Percentiles rank a stretch among this genome's conserved stretches.
phyloP scores from a whole-genome alignment of 106 monocot genomes.

The Vanilla planifolia region DNA sequence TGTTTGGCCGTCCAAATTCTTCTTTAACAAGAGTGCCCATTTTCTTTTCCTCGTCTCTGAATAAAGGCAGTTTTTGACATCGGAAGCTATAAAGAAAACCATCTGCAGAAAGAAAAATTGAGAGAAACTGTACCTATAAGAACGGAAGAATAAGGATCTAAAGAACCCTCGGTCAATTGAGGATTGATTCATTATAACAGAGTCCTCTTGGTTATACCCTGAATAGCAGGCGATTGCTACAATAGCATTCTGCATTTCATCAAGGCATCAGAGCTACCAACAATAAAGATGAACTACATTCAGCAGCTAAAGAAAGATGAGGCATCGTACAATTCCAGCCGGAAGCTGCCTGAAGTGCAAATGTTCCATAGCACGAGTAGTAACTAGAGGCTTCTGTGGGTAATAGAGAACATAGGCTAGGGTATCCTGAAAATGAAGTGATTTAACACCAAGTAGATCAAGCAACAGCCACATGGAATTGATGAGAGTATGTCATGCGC shows the following conservation, averaged over 20 bases:
- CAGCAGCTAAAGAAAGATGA: not conserved
- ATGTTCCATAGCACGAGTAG: conserved; percentile 99
- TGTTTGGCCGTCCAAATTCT: conserved; percentile 92
- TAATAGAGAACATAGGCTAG: conserved; percentile 99
- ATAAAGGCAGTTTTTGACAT: not conserved
- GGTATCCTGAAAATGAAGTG: conserved; percentile 60
- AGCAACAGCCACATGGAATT: not conserved
- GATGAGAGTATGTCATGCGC: conserved; percentile 1
- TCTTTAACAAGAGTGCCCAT: conserved; percentile 99
- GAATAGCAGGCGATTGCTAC: conserved; percentile 99
- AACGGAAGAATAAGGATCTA: conserved; percentile 93
- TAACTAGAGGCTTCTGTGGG: conserved; percentile 98
- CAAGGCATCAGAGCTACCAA: not conserved
- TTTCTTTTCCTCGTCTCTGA: conserved; percentile 97
- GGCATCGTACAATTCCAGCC: conserved; percentile 85
- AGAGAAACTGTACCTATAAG: conserved; percentile 62
- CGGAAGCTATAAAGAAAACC: not conserved
- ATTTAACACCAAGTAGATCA: not conserved
- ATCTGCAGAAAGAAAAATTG: not conserved
- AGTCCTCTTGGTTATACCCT: conserved; percentile 99
- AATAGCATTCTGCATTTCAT: conserved; percentile 81
- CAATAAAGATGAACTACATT: not conserved
- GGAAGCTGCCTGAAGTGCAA: conserved; percentile 96
- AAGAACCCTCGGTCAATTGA: conserved; percentile 99
- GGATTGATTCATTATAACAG: conserved; percentile 99